Conservation (phyloP, 805 yeast genomes). For the Saccharomycopsis javanensis region DNA sequence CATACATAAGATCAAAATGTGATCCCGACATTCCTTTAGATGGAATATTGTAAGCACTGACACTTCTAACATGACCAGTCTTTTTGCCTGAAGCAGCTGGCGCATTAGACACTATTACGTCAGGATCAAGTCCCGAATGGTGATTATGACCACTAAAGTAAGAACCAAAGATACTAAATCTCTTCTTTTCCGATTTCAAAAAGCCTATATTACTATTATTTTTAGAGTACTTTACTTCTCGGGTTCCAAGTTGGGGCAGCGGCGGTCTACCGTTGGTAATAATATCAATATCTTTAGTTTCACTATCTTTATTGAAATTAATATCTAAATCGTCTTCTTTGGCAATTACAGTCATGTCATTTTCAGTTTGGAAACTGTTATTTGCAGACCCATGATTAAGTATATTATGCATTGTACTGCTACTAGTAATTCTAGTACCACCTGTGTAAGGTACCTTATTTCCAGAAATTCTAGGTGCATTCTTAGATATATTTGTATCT, state of each 20-base stretch:
- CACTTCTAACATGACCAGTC: background rate
- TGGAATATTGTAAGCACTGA: background rate
- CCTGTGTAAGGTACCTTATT: background rate
- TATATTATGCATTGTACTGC: background rate
- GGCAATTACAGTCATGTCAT: slow-evolving; percentile 29
- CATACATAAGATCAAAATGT: background rate
- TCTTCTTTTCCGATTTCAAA: slow-evolving; percentile 23
- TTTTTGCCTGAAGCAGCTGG: background rate
- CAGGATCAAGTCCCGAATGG: background rate
- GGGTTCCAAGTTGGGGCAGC: slow-evolving; percentile 10
- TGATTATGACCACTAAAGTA: background rate
- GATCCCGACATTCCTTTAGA: background rate
- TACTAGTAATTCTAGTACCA: background rate
- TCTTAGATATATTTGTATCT: background rate
- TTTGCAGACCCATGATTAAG: slow-evolving; percentile 1
- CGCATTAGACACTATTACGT: background rate
- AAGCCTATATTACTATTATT: slow-evolving; percentile 9
- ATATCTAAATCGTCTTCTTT: background rate
- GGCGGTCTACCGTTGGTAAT: slow-evolving; percentile 19
- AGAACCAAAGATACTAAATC: slow-evolving; percentile 34
- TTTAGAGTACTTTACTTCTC: slow-evolving; percentile 6
- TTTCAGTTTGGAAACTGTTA: slow-evolving; percentile 8
- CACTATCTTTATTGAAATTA: slow-evolving; percentile 15
- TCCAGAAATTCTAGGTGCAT: background rate
- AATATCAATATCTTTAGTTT: slow-evolving; percentile 23